Conservation (phyloP, 192 early-diverging fungal species). For the Mycoemilia scoparia region DNA sequence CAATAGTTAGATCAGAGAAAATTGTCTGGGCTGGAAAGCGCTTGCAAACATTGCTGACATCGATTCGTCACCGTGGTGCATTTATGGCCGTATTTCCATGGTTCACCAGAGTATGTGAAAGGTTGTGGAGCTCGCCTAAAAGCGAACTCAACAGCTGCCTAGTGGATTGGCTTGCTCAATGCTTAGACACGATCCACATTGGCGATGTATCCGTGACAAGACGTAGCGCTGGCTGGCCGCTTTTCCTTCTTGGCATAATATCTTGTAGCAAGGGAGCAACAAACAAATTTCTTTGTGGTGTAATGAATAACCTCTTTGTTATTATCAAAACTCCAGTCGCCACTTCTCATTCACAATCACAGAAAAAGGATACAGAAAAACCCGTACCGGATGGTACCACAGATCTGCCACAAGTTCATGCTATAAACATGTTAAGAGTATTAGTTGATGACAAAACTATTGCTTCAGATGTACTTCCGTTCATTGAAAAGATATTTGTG, state of each 20-base stretch:
- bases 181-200: constrained; percentile 47
- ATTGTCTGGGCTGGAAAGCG: constrained; percentile 24
- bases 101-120: constrained; percentile 50
- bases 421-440: constrained; percentile 70
- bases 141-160: constrained; percentile 35
- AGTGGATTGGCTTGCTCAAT: constrained; percentile 59
- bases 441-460: constrained; percentile 73
- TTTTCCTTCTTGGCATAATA: constrained; percentile 70
- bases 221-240: constrained; percentile 75
- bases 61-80: constrained; percentile 80
- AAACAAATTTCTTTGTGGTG: constrained; percentile 37
- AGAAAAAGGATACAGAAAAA: neutral
- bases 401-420: constrained; percentile 84
- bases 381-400: constrained; percentile 38
- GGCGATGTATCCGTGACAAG: constrained; percentile 76
- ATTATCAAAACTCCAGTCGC: constrained; percentile 28
- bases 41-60: constrained; percentile 37
- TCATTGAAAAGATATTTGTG: constrained; percentile 55
- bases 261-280: constrained; percentile 42
- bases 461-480: constrained; percentile 49
- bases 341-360: constrained; percentile 10
- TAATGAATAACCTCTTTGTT: constrained; percentile 49
- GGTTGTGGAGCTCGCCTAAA: constrained; percentile 39
- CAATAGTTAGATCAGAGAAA: constrained; percentile 5
- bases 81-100: constrained; percentile 74